Conservation (phyloP, 73 alveolate species). For the Tetrahymena borealis region DNA sequence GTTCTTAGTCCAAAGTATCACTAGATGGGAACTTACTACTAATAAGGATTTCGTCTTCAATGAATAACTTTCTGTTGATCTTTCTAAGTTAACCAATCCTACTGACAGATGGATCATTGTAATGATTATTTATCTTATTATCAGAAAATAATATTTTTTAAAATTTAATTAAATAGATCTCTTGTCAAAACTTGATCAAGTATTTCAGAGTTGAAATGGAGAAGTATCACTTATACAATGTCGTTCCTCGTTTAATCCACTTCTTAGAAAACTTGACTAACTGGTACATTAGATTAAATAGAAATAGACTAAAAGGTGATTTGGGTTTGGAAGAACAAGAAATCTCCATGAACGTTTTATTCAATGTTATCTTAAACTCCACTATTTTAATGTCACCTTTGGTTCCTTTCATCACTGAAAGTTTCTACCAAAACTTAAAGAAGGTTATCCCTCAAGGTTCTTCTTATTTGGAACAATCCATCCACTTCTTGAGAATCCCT, state of each 20-base stretch:
- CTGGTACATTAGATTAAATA: conserved; percentile 96
- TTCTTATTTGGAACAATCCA: conserved; percentile 62
- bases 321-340: conserved; percentile 74
- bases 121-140: too few species aligned
- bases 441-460: conserved; percentile 77
- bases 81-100: conserved; percentile 45
- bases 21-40: conserved; percentile 78
- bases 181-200: conserved; percentile 73
- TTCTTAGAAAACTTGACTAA: conserved; percentile 89
- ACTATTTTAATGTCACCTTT: conserved; percentile 90
- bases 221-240: conserved; percentile 85
- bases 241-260: conserved; percentile 69
- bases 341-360: conserved; percentile 73
- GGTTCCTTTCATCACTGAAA: conserved; percentile 95
- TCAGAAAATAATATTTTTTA: neutral
- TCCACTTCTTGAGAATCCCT: conserved; percentile 92
- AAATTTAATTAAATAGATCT: neutral
- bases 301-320: conserved; percentile 96
- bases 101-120: conserved; percentile 97
- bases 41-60: conserved; percentile 76
- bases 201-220: conserved; percentile 93
- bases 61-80: conserved; percentile 27
- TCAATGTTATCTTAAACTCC: conserved; percentile 76
- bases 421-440: conserved; percentile 84
- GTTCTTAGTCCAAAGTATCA: conserved; percentile 89